Conservation (phyloP, 225 moss, liverwort and hornwort genomes). For the Takakia lepidozioides region DNA sequence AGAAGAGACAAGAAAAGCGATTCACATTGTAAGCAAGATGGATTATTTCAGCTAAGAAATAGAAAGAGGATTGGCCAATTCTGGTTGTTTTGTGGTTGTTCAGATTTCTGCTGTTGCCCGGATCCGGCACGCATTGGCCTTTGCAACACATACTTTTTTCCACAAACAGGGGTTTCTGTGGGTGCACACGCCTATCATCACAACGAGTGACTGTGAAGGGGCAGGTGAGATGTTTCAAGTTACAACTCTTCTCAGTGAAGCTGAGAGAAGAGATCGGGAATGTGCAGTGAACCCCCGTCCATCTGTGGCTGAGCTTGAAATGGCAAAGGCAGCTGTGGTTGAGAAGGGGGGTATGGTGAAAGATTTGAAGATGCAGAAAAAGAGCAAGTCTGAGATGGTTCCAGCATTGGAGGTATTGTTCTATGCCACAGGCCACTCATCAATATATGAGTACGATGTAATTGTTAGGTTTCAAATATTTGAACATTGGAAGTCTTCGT, state of each 20-base stretch:
- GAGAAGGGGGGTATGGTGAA: slow-evolving; percentile 35
- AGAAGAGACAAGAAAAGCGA: no score
- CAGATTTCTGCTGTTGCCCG: slow-evolving; percentile 87
- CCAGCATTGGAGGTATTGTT: slow-evolving; percentile 28
- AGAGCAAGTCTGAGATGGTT: slow-evolving; percentile 41
- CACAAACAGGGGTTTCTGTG: slow-evolving; percentile 76
- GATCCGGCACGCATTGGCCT: slow-evolving; percentile 70
- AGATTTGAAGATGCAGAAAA: slow-evolving; percentile 46
- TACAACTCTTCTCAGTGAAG: slow-evolving; percentile 71
- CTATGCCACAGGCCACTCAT: not conserved
- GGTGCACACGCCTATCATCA: slow-evolving; percentile 89
- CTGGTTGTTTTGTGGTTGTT: not conserved
- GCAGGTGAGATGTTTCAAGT: slow-evolving; percentile 99
- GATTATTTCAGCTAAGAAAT: not conserved
- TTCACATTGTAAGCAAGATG: no score
- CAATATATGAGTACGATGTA: no score
- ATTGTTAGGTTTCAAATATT: no score
- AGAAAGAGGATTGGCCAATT: not conserved
- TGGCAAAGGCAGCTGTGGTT: slow-evolving; percentile 18
- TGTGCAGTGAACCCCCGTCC: slow-evolving; percentile 41
- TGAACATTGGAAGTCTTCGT: no score
- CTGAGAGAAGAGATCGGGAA: slow-evolving; percentile 52
- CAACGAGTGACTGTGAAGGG: slow-evolving; percentile 94
- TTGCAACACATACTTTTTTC: slow-evolving; percentile 82
- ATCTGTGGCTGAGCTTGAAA: slow-evolving; percentile 27